Evolutionary conservation across 169 alveolate genomes (phyloP).

Genomic region (Cystoisospora suis): DNA sequence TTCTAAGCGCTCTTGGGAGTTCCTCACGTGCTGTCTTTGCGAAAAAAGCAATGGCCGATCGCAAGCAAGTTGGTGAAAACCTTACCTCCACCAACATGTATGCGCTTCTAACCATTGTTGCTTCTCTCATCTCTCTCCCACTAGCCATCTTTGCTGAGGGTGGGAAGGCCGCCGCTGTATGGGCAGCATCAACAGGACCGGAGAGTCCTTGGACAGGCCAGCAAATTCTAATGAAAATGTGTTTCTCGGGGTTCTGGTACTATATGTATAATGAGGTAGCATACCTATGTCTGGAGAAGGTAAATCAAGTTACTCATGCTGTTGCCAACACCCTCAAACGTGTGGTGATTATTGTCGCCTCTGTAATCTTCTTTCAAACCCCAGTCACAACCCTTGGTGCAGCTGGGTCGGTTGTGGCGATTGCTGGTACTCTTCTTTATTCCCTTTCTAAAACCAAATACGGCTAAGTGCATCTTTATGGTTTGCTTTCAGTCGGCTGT

Average conservation of each 20-base stretch:
- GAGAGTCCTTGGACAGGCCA: slow-evolving; percentile 12
- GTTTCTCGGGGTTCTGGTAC: slow-evolving; percentile 78
- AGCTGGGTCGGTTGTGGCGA: slow-evolving; percentile 79
- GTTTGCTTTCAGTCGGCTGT: too few relatives aligned
- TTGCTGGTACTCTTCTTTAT: slow-evolving; percentile 78
- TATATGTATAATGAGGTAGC: slow-evolving; percentile 82
- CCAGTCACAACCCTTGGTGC: slow-evolving; percentile 77
- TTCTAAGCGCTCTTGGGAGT: slow-evolving; percentile 81
- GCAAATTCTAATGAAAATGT: slow-evolving; percentile 54
- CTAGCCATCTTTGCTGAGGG: slow-evolving; percentile 75
- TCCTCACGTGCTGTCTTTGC: slow-evolving; percentile 66
- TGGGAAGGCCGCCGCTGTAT: slow-evolving; percentile 60
- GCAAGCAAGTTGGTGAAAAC: slow-evolving; percentile 76
- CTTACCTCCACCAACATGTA: slow-evolving; percentile 77
- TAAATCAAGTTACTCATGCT: slow-evolving; percentile 84
- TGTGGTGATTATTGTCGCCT: slow-evolving; percentile 78
- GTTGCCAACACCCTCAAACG: slow-evolving; percentile 83
- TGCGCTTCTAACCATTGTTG: slow-evolving; percentile 76
- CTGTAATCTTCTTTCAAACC: slow-evolving; percentile 76
- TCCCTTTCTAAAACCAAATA: slow-evolving; percentile 67
- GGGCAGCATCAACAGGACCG: slow-evolving; percentile 65
- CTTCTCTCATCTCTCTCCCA: slow-evolving; percentile 78
- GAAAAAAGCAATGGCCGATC: slow-evolving; percentile 74
- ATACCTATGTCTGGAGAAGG: slow-evolving; percentile 78
- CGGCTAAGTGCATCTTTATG: too few relatives aligned